phyloP scores from a whole-genome alignment of 345 rosid species.

The Pseudoturritis turrita region DNA sequence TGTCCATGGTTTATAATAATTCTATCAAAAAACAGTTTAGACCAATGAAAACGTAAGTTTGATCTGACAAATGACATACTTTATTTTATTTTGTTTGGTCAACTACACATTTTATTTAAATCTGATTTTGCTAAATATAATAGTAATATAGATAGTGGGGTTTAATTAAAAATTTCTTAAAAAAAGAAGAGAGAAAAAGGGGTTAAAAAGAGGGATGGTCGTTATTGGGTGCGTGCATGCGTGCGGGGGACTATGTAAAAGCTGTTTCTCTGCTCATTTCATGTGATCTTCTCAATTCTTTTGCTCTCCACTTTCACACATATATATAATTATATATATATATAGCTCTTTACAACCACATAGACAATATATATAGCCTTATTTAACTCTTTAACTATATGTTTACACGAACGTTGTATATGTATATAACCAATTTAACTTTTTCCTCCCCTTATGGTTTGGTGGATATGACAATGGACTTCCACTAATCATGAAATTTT shows the following conservation, averaged over 20 bases:
- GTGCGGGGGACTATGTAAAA: slow-evolving; percentile 32
- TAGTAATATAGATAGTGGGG: background rate
- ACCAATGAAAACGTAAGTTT: background rate
- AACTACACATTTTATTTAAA: background rate
- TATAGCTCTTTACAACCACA: slow-evolving; percentile 4
- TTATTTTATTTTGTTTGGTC: background rate
- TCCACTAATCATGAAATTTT: slow-evolving; percentile 17
- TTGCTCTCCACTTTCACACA: slow-evolving; percentile 20
- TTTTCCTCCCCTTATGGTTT: background rate
- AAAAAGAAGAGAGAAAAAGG: background rate
- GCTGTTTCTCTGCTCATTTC: slow-evolving; percentile 22
- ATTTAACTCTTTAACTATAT: background rate
- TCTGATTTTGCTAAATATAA: background rate
- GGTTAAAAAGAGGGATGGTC: slow-evolving; percentile 18
- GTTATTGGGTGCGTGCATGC: slow-evolving; percentile 28
- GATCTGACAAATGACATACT: background rate
- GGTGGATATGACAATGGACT: slow-evolving; percentile 21
- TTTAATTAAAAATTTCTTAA: background rate
- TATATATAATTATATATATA: too few relatives aligned
- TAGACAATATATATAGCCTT: background rate
- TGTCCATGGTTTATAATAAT: background rate
- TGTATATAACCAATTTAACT: background rate
- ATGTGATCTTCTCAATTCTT: slow-evolving; percentile 24
- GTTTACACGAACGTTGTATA: background rate
- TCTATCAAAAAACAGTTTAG: background rate